These are phyloP conservation scores for Phytophthora citricola DNA, from an alignment of 352 stramenopile genomes.

Conservation along the genomic window DNA sequence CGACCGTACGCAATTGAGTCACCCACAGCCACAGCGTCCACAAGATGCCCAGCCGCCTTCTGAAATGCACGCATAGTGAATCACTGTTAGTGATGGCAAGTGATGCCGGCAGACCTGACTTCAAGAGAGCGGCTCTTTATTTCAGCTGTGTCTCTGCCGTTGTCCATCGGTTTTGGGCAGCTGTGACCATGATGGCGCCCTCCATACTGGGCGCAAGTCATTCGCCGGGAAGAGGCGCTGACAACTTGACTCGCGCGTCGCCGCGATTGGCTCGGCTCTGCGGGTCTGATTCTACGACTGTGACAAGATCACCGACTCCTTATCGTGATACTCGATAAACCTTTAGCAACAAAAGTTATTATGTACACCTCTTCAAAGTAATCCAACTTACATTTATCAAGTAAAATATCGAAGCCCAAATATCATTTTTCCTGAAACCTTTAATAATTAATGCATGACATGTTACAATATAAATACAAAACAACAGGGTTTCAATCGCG, in stretches of 20 bases:
- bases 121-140: background rate
- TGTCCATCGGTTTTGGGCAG: constrained; percentile 20
- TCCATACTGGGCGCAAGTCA: constrained; percentile 27
- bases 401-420: too few species aligned
- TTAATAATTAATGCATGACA: background rate
- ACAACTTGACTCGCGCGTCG: constrained; percentile 38
- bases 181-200: constrained; percentile 21
- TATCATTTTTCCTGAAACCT: too few species aligned
- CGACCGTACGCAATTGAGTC: constrained; percentile 3
- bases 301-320: constrained; percentile 4
- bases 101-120: background rate
- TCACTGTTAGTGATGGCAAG: background rate
- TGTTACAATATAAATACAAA: background rate
- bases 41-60: constrained; percentile 15
- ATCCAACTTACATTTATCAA: too few species aligned
- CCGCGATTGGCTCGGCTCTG: constrained; percentile 30
- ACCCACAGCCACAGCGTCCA: background rate
- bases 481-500: background rate
- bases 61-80: background rate
- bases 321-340: constrained; percentile 4
- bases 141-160: constrained; percentile 2
- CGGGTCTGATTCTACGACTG: constrained; percentile 34
- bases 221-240: constrained; percentile 22
- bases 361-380: too few species aligned
- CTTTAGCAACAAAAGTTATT: too few species aligned